These are phyloP conservation scores for Malbranchea zuffiana DNA, from an alignment of 2,329 filamentous ascomycete genomes.

Conservation along the genomic window DNA sequence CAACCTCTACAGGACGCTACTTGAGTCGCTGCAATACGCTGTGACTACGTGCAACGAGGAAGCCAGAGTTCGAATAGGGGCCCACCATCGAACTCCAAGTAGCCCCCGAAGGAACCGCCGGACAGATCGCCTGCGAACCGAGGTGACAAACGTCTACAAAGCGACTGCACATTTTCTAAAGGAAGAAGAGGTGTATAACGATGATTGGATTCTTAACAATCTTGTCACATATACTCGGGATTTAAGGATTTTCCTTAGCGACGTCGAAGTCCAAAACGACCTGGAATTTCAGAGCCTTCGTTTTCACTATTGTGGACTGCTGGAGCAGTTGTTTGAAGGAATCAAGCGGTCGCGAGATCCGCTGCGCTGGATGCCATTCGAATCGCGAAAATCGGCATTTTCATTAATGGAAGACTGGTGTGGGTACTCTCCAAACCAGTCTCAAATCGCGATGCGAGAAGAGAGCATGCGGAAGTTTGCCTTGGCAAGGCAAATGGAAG, in stretches of 20 bases:
- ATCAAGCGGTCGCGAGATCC: slow-evolving; percentile 78
- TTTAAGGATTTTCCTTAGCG: slow-evolving; percentile 85
- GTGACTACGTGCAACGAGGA: slow-evolving; percentile 81
- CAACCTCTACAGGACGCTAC: slow-evolving; percentile 78
- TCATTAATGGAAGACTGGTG: slow-evolving; percentile 99
- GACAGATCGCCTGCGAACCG: slow-evolving; percentile 78
- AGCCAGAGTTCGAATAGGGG: slow-evolving; percentile 63
- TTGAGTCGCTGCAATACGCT: slow-evolving; percentile 81
- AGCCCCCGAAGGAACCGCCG: slow-evolving; percentile 69
- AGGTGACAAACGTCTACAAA: slow-evolving; percentile 93
- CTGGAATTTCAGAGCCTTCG: slow-evolving; percentile 87
- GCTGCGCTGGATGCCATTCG: slow-evolving; percentile 92
- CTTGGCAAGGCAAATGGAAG: slow-evolving; percentile 62
- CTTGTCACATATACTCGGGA: slow-evolving; percentile 85
- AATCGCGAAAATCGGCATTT: slow-evolving; percentile 89
- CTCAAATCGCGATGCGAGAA: slow-evolving; percentile 68
- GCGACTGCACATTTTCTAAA: slow-evolving; percentile 82
- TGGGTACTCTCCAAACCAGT: slow-evolving; percentile 85
- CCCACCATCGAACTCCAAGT: slow-evolving; percentile 73
- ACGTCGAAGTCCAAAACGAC: slow-evolving; percentile 86
- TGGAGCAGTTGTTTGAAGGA: slow-evolving; percentile 86
- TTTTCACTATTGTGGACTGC: slow-evolving; percentile 84
- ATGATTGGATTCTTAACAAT: slow-evolving; percentile 84
- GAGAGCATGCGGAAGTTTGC: slow-evolving; percentile 78
- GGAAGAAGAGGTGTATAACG: slow-evolving; percentile 63